phyloP scores from a whole-genome alignment of 495 filamentous ascomycete species.

The Penicillium daleae region DNA sequence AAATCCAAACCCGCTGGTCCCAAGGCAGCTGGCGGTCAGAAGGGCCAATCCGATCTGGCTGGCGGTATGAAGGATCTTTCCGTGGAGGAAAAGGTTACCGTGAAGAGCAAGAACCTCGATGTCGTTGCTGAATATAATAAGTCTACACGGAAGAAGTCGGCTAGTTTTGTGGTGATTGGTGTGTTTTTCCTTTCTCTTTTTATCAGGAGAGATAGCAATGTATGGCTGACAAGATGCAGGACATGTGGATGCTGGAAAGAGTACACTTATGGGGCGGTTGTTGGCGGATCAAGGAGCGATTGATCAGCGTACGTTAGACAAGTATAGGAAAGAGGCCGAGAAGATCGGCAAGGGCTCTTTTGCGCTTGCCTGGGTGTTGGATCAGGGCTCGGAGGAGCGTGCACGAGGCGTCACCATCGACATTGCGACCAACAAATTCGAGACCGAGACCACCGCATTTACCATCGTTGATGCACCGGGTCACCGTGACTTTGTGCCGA shows the following conservation, averaged over 20 bases:
- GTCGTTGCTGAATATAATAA: slow-evolving; percentile 82
- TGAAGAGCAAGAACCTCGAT: slow-evolving; percentile 85
- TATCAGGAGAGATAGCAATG: not conserved
- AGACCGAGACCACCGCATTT: slow-evolving; percentile 82
- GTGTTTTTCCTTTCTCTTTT: slow-evolving; percentile 22
- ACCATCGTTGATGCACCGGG: slow-evolving; percentile 96
- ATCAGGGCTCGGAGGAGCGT: slow-evolving; percentile 86
- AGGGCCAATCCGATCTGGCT: slow-evolving; percentile 42
- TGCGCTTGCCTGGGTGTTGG: slow-evolving; percentile 93
- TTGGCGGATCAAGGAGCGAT: slow-evolving; percentile 87
- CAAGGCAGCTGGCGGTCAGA: slow-evolving; percentile 48
- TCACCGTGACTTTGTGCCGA: slow-evolving; percentile 94
- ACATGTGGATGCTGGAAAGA: slow-evolving; percentile 97
- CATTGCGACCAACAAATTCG: slow-evolving; percentile 91
- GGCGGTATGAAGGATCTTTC: slow-evolving; percentile 61
- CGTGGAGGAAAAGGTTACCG: slow-evolving; percentile 69
- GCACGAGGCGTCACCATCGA: slow-evolving; percentile 94
- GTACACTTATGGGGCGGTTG: slow-evolving; percentile 95
- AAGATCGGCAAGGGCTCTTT: slow-evolving; percentile 94
- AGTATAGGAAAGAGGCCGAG: slow-evolving; percentile 84
- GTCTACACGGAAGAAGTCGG: slow-evolving; percentile 73
- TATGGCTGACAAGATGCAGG: slow-evolving; percentile 49
- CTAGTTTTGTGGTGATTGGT: slow-evolving; percentile 97
- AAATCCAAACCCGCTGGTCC: slow-evolving; percentile 51
- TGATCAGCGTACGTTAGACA: slow-evolving; percentile 83